These are phyloP conservation scores for Fulvia fulva DNA, from an alignment of 2,329 filamentous ascomycete genomes.

Conservation along the genomic window DNA sequence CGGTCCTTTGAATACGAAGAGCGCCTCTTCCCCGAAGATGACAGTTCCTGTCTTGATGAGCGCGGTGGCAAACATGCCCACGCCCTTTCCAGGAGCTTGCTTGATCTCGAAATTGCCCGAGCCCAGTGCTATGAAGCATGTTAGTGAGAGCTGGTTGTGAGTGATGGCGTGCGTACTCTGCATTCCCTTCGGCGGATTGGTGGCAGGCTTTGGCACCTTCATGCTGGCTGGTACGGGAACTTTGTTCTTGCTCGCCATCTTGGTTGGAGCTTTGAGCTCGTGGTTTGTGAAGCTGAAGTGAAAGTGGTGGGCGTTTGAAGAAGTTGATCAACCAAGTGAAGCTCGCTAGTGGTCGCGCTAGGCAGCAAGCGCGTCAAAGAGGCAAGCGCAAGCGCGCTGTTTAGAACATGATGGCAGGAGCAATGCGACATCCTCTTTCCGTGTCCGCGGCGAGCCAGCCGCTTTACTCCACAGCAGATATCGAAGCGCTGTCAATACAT, in stretches of 20 bases:
- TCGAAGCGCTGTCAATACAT: too few relatives aligned
- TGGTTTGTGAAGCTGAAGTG: background rate
- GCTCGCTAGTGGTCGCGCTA: background rate
- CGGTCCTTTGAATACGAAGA: background rate
- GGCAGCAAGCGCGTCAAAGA: background rate
- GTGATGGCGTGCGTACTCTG: background rate
- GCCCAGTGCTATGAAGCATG: background rate
- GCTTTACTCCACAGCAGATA: too few relatives aligned
- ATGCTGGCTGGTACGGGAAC: too few relatives aligned
- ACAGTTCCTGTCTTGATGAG: background rate
- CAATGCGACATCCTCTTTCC: too few relatives aligned
- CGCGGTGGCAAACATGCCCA: slow-evolving; percentile 2
- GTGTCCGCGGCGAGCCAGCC: too few relatives aligned
- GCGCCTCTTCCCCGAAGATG: background rate
- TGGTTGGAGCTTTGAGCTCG: too few relatives aligned
- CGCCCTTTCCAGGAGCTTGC: background rate
- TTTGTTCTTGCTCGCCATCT: too few relatives aligned
- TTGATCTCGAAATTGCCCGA: slow-evolving; percentile 1
- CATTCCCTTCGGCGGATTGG: too few relatives aligned
- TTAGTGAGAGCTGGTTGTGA: background rate
- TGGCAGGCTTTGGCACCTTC: too few relatives aligned
- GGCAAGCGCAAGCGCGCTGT: too few relatives aligned
- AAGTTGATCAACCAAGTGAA: background rate
- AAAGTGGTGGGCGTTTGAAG: background rate
- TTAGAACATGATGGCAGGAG: too few relatives aligned